A percentile compares a stretch with the other conserved stretches of the same genome.
phyloP scores from a whole-genome alignment of 2,329 filamentous ascomycete species.

The Penicillium glabrum region DNA sequence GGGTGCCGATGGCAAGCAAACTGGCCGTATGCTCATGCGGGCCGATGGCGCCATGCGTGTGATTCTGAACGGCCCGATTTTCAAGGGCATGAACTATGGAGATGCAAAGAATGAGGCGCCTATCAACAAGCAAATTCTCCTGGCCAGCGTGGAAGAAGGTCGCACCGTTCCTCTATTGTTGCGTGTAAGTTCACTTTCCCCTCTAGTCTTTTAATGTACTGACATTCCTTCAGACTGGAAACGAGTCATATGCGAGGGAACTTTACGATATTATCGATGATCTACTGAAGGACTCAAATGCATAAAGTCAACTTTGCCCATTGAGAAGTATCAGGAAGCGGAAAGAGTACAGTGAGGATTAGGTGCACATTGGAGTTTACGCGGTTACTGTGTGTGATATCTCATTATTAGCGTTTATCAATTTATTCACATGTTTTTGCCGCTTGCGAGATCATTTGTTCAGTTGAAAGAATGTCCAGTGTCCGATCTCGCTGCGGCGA shows the following conservation, averaged over 20 bases:
- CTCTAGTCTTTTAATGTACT: neutral
- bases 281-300: slow-evolving; percentile 17
- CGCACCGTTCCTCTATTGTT: slow-evolving; percentile 55
- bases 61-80: slow-evolving; percentile 79
- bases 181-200: slow-evolving; percentile 47
- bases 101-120: slow-evolving; percentile 63
- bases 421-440: neutral
- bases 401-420: neutral
- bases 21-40: slow-evolving; percentile 78
- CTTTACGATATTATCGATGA: slow-evolving; percentile 47
- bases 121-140: slow-evolving; percentile 67
- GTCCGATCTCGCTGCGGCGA: too few species aligned
- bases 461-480: too few species aligned
- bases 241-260: slow-evolving; percentile 47
- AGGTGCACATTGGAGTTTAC: neutral
- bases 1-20: slow-evolving; percentile 56
- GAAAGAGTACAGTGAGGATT: neutral
- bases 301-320: neutral
- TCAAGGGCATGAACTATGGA: slow-evolving; percentile 76
- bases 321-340: neutral
- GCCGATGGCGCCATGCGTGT: slow-evolving; percentile 87
- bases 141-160: slow-evolving; percentile 59
- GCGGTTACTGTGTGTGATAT: neutral
- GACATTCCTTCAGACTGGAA: slow-evolving; percentile 34
- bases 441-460: neutral